Evolutionary conservation across 257 asterid species (phyloP).

Genomic region (Asclepias syriaca): DNA sequence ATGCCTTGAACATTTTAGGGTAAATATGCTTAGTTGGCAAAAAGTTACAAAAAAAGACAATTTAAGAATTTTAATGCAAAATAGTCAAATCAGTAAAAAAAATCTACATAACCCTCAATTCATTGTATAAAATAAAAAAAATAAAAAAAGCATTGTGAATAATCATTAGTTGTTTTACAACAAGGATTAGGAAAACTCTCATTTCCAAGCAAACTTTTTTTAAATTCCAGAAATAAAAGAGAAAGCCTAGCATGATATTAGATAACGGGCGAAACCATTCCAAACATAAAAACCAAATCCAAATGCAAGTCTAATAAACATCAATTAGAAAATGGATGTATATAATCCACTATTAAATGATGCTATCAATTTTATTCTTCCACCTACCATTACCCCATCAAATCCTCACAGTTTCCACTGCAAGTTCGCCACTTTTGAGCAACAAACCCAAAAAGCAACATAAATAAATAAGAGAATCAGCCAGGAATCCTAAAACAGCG

Average conservation of each 20-base stretch:
- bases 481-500: neutral
- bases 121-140: no score
- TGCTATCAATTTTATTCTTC: neutral
- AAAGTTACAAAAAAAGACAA: neutral
- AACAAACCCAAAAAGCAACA: neutral
- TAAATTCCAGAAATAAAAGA: slow-evolving; percentile 5
- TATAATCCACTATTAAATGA: neutral
- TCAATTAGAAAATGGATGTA: neutral
- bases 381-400: neutral
- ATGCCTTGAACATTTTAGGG: neutral
- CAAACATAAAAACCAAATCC: neutral
- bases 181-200: neutral
- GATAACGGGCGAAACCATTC: no score
- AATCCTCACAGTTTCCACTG: neutral
- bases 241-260: neutral
- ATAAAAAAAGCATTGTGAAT: neutral
- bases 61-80: neutral
- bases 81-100: neutral
- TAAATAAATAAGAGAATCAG: neutral
- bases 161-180: neutral
- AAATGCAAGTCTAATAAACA: neutral
- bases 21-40: neutral
- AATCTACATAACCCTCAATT: neutral
- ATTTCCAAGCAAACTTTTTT: neutral
- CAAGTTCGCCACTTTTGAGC: neutral